Conservation (phyloP, 2,329 filamentous ascomycete genomes). For the Colletotrichum lupini region DNA sequence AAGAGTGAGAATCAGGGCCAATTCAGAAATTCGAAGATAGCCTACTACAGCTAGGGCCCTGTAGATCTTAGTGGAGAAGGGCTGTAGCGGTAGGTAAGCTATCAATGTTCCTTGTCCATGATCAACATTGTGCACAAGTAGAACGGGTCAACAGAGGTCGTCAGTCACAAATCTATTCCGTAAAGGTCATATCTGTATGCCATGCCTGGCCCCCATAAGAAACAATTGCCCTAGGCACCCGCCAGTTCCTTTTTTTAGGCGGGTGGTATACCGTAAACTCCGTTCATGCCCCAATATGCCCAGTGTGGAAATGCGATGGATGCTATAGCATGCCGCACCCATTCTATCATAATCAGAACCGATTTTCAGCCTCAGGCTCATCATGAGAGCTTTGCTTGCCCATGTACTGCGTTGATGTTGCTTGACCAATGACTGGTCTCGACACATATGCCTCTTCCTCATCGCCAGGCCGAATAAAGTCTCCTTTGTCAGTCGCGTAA, state of each 20-base stretch:
- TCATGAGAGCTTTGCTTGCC: constrained; percentile 28
- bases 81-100: neutral
- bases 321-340: neutral
- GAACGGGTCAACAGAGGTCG: neutral
- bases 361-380: constrained; percentile 14
- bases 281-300: constrained; percentile 24
- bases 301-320: constrained; percentile 8
- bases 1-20: too few relatives aligned
- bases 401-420: constrained; percentile 24
- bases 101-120: neutral
- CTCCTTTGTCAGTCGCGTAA: constrained; percentile 59
- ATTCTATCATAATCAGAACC: constrained; percentile 16
- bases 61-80: neutral
- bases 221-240: constrained; percentile 14
- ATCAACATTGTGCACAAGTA: neutral
- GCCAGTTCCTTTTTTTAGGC: constrained; percentile 1
- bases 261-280: constrained; percentile 34
- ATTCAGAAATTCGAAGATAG: neutral
- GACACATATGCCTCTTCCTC: constrained; percentile 43
- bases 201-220: constrained; percentile 8
- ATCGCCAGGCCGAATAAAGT: constrained; percentile 40
- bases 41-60: neutral
- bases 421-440: constrained; percentile 12
- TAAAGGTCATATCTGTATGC: constrained; percentile 25
- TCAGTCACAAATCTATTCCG: constrained; percentile 17